phyloP scores from a whole-genome alignment of 306 rosid genomes.

The Castanea crenata region DNA sequence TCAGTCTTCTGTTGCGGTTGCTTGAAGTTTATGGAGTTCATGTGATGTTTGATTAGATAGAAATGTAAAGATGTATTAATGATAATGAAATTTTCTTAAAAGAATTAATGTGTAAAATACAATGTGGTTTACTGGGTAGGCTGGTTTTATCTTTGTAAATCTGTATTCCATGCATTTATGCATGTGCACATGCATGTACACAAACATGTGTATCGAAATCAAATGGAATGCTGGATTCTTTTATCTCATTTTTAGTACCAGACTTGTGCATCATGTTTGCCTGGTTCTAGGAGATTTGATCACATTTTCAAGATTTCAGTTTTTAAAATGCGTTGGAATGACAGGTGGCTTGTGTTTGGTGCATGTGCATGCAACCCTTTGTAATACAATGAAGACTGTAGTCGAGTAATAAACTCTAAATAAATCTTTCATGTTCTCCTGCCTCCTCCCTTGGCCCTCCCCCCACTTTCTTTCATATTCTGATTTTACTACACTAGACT shows the following conservation, averaged over 20 bases:
- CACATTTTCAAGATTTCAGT: neutral
- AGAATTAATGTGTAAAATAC: neutral
- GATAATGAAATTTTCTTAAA: neutral
- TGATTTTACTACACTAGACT: neutral
- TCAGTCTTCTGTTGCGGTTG: neutral
- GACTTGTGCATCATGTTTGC: neutral
- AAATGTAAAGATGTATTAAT: neutral
- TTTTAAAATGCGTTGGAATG: neutral
- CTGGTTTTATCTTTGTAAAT: neutral
- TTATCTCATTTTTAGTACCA: neutral
- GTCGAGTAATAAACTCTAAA: neutral
- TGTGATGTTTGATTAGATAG: neutral
- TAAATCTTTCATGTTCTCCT: neutral
- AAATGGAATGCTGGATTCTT: neutral
- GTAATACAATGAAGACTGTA: neutral
- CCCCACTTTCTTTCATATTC: slow-evolving; percentile 2
- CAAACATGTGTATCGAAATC: neutral
- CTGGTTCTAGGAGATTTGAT: neutral
- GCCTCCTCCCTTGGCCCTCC: neutral
- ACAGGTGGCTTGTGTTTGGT: neutral
- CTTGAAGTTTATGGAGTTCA: neutral
- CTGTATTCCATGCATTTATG: neutral
- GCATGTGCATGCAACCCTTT: neutral
- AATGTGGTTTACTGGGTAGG: neutral
- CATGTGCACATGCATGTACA: neutral